Evolutionary conservation across 192 early-diverging fungal genomes (phyloP).

Genomic region (Coemansia asiatica): DNA sequence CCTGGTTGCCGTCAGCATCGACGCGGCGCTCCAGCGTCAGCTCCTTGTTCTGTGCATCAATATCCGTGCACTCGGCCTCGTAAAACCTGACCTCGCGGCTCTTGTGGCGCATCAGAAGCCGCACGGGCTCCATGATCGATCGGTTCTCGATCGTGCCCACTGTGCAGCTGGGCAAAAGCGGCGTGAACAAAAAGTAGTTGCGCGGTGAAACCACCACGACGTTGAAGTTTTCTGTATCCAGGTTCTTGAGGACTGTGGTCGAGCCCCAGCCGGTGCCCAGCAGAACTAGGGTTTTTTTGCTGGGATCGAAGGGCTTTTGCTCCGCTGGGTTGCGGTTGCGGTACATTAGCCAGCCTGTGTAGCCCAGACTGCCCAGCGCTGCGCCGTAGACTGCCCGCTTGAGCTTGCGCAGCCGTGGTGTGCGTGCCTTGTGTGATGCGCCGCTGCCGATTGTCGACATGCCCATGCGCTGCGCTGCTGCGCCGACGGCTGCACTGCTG

Average conservation of each 20-base stretch:
- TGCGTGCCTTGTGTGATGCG: slow-evolving; percentile 15
- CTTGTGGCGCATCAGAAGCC: slow-evolving; percentile 87
- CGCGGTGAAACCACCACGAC: slow-evolving; percentile 75
- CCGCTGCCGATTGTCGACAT: slow-evolving; percentile 37
- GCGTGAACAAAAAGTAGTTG: slow-evolving; percentile 87
- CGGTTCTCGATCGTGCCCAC: slow-evolving; percentile 88
- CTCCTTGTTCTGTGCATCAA: slow-evolving; percentile 78
- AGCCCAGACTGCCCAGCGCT: slow-evolving; percentile 23
- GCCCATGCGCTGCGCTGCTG: slow-evolving; percentile 34
- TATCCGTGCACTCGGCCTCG: slow-evolving; percentile 88
- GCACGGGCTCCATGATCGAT: slow-evolving; percentile 84
- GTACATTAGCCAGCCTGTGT: slow-evolving; percentile 53
- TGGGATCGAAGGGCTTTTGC: slow-evolving; percentile 47
- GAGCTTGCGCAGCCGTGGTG: slow-evolving; percentile 37
- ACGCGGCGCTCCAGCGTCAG: slow-evolving; percentile 70
- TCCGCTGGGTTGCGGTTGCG: slow-evolving; percentile 45
- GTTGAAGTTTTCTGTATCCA: slow-evolving; percentile 79
- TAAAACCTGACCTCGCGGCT: slow-evolving; percentile 78
- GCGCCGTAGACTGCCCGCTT: slow-evolving; percentile 36
- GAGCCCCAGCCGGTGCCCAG: slow-evolving; percentile 51
- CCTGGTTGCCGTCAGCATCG: slow-evolving; percentile 58
- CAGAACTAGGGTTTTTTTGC: slow-evolving; percentile 45
- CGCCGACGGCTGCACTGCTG: slow-evolving; percentile 19
- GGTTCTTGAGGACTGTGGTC: slow-evolving; percentile 64
- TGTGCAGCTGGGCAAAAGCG: slow-evolving; percentile 71